Base-by-base conservation (phyloP, 331 rosid genomes). In the Acacia pycnantha region DNA sequence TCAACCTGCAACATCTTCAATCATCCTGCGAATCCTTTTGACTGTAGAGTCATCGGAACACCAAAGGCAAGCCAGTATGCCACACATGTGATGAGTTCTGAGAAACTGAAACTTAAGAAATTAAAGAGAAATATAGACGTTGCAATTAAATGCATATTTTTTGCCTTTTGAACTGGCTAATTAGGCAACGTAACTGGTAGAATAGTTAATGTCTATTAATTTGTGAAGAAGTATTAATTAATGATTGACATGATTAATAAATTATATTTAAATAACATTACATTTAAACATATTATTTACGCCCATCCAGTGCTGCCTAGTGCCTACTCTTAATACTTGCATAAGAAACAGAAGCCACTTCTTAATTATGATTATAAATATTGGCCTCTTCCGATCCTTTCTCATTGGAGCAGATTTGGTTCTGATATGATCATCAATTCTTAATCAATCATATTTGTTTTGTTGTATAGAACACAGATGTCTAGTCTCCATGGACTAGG, bases 1-100 rank as follows among this genome's bases (percentile, higher is more conserved):
- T 91, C 89, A 91, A 77, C 51, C 91, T 91, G 74, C 68, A 54
- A 8, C 3, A 43, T 21, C 13, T 54, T 54, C 4, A 56, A 56
- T 43, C 2, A 10, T 2, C 33, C 44, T 24, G 75, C 75, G 75
- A 43, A 37, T 18, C 56, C 75, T 70, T 70, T 70, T 70, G 56
- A 56, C 56, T 4, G 56, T 19, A 5, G 75, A 22, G 35, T 70
- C 37, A 70, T 70, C 37, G 29, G 75, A 24, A 54, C 56, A 70
- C 56, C 56, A 22, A 44, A 44, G 56, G 29, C 75, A 70, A 43
- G 75, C 75, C 22, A 22, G 75, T 11, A 44, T 43, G 35, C 54
- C 56, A 43, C 56, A 70, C 56, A 70, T 70, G 21, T 70, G 13
- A 9, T 41, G 51, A n/a, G 31, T 58, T 58, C 29, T 22, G 31